A percentile compares a stretch with the other conserved stretches of the same genome.
Conservation (phyloP, 495 filamentous ascomycete genomes). For the Lasiosphaeria hispida region DNA sequence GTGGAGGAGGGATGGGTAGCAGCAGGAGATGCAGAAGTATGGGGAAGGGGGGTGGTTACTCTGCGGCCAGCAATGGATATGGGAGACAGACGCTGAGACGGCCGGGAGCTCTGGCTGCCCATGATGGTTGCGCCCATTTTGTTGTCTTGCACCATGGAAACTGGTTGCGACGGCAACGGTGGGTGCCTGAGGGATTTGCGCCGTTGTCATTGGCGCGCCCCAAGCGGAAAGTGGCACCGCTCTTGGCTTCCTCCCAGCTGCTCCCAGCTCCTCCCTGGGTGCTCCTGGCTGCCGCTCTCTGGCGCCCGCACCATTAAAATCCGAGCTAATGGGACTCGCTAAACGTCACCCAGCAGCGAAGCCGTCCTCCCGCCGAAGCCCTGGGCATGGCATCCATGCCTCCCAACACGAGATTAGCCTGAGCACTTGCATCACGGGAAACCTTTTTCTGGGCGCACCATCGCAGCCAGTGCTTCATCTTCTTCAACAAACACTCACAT, state of each 20-base stretch:
- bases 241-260: too few relatives aligned
- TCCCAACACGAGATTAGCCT: too few relatives aligned
- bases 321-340: slow-evolving; percentile 7
- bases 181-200: not conserved
- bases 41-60: slow-evolving; percentile 21
- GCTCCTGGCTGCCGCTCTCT: too few relatives aligned
- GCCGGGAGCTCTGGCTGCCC: slow-evolving; percentile 7
- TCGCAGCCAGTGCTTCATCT: too few relatives aligned
- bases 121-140: slow-evolving; percentile 20
- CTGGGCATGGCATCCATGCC: too few relatives aligned
- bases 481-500: too few relatives aligned
- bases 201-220: not conserved
- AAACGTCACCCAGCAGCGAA: slow-evolving; percentile 15
- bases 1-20: slow-evolving; percentile 15
- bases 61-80: slow-evolving; percentile 14
- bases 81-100: not conserved
- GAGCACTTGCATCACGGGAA: too few relatives aligned
- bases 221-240: slow-evolving; percentile 11
- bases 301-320: slow-evolving; percentile 5
- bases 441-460: too few relatives aligned
- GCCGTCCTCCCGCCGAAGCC: not conserved
- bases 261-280: too few relatives aligned
- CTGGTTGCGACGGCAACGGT: slow-evolving; percentile 19
- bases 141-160: slow-evolving; percentile 20
- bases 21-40: slow-evolving; percentile 18